Evolutionary conservation across 2,329 filamentous ascomycete species (phyloP), one percentile per base, ranked within the genome.

Genomic region (Ceratocystis albifundus): DNA sequence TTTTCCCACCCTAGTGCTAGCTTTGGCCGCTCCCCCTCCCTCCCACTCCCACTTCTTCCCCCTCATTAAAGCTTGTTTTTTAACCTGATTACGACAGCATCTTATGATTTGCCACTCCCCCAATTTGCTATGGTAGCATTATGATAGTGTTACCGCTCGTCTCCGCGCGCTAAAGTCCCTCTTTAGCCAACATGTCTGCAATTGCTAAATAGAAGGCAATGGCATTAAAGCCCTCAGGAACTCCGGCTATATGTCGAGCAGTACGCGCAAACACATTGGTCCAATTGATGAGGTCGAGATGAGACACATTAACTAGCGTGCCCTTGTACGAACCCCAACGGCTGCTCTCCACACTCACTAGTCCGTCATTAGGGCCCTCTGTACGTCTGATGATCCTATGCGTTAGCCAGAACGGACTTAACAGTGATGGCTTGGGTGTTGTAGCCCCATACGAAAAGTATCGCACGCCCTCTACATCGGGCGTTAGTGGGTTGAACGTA

Each of bases 131-230:
- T 12, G 15, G 36, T n/a, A 4, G 4, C 41, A 28, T 7, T 10
- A 10, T 41, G 3, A 15, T 41, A 4, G 36, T 4, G 4, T 41
- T 41, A 15, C 36, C 36, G 36, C 36, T 10, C 3, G 36, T 41
- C 36, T 41, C 36, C 36, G 15, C n/a, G 12, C n/a, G 22, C 74
- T 68, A 78, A 20, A 77, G 68, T 1, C 83, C 85, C 72, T 89
- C 86, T 71, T 85, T 87, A 1, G 87, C 85, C 62, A 90, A 76
- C 86, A 88, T 89, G 71, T 89, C 82, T 10, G 80, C 81, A 71
- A 88, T 83, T 68, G 81, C 83, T 1, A 87, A 77, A 70, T 88
- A 88, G 71, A 88, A 86, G 0, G 85, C 85, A 67, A 87, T 80
- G 1, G 85, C 85, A 71, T 87, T 88, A 71, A 88, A 88, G 17